Percentiles rank a stretch among this genome's conserved stretches.
These are phyloP conservation scores for Brassica carinata DNA, from an alignment of 345 rosid species.

Conservation along the genomic window DNA sequence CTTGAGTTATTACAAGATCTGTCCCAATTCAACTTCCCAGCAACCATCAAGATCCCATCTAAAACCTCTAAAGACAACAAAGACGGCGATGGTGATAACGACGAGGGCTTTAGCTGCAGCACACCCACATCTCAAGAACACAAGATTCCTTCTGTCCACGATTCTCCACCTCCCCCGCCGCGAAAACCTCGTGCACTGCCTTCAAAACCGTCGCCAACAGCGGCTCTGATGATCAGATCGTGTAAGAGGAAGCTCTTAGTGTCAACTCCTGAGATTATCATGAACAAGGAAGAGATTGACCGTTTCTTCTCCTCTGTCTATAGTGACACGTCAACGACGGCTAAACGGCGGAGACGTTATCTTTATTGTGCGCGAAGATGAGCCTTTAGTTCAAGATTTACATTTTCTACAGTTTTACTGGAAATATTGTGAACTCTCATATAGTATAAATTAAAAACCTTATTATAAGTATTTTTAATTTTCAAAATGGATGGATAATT, in stretches of 20 bases:
- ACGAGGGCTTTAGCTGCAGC: constrained; percentile 15
- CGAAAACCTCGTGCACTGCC: constrained; percentile 33
- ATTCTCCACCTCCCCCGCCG: constrained; percentile 43
- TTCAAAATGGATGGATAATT: constrained; percentile 14
- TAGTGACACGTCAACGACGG: constrained; percentile 25
- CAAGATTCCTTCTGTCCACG: constrained; percentile 33
- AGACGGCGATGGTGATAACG: background rate
- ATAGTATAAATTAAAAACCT: background rate
- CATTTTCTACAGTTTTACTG: constrained; percentile 37
- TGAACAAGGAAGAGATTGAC: constrained; percentile 41
- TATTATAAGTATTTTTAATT: background rate
- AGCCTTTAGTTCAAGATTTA: constrained; percentile 24
- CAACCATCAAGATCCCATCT: constrained; percentile 36
- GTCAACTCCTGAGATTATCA: constrained; percentile 38
- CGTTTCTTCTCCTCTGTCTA: constrained; percentile 36
- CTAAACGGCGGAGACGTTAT: constrained; percentile 29
- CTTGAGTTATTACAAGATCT: constrained; percentile 35
- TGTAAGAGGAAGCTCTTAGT: constrained; percentile 42
- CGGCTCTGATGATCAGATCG: constrained; percentile 38
- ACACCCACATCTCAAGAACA: constrained; percentile 43
- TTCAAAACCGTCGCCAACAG: constrained; percentile 33
- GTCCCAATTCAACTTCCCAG: constrained; percentile 22
- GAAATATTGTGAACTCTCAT: constrained; percentile 9
- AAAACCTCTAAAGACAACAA: background rate
- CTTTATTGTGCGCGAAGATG: constrained; percentile 25